phyloP scores from a whole-genome alignment of 805 yeast genomes.

The Metschnikowia kofuensis region DNA sequence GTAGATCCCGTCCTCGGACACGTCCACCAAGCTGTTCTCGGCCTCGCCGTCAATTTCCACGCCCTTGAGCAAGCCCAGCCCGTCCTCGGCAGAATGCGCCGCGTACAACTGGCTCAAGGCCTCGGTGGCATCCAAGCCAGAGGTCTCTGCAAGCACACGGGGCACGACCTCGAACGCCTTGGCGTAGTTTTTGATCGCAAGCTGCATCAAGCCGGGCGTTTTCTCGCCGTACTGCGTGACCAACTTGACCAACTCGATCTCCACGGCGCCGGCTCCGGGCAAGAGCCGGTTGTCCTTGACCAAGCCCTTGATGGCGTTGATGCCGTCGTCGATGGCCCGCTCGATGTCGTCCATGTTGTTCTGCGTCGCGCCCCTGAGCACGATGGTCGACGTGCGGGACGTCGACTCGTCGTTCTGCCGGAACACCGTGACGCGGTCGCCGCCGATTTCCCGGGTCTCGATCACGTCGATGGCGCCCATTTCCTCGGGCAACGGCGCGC shows the following conservation, averaged over 20 bases:
- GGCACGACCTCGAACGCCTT: constrained; percentile 94
- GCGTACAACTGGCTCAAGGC: constrained; percentile 87
- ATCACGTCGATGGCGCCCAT: constrained; percentile 85
- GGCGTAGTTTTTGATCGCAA: constrained; percentile 92
- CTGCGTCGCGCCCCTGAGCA: constrained; percentile 94
- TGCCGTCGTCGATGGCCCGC: constrained; percentile 97
- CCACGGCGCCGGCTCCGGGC: constrained; percentile 97
- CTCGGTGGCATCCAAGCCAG: constrained; percentile 89
- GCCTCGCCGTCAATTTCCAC: constrained; percentile 68
- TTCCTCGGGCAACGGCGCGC: constrained; percentile 94
- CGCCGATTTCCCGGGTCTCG: constrained; percentile 93
- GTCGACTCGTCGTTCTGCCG: constrained; percentile 69
- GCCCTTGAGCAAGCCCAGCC: constrained; percentile 59
- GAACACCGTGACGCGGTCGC: constrained; percentile 93
- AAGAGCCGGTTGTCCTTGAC: constrained; percentile 74
- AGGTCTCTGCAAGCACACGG: constrained; percentile 87
- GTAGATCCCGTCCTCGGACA: constrained; percentile 63
- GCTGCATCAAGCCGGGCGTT: constrained; percentile 89
- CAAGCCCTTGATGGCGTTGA: constrained; percentile 84
- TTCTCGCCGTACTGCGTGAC: constrained; percentile 84
- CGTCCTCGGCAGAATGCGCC: constrained; percentile 60
- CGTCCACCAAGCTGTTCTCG: constrained; percentile 64
- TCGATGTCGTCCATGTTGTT: constrained; percentile 91
- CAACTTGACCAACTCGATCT: constrained; percentile 78
- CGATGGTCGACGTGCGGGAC: constrained; percentile 79